Conservation (phyloP, 352 stramenopile genomes). For the Globisporangium spiculum region DNA sequence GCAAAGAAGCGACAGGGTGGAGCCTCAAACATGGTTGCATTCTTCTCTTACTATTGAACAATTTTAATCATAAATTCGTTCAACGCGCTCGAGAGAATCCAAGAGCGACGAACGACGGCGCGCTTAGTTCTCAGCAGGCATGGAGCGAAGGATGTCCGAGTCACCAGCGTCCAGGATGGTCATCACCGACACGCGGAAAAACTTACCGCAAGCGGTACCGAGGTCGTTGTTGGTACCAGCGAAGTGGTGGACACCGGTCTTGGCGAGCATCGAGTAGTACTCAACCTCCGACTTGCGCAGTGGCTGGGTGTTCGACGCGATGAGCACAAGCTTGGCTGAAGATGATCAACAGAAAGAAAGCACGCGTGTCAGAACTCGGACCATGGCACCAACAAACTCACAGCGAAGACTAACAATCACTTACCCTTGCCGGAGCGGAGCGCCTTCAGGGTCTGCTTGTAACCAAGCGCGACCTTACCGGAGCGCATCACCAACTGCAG, state of each 20-base stretch:
- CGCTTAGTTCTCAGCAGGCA: constrained; percentile 41
- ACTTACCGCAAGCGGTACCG: constrained; percentile 98
- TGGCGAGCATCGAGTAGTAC: constrained; percentile 99
- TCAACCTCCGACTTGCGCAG: constrained; percentile 99
- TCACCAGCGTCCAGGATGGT: constrained; percentile 97
- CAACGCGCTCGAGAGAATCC: neutral
- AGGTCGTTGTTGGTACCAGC: constrained; percentile 98
- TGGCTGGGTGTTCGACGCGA: constrained; percentile 97
- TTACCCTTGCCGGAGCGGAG: constrained; percentile 92
- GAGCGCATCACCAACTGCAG: constrained; percentile 99
- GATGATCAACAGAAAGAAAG: neutral
- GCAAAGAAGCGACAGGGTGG: neutral
- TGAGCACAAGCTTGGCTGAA: constrained; percentile 96
- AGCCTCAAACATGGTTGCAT: constrained; percentile 17
- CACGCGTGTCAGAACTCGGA: neutral
- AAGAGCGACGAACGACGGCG: neutral
- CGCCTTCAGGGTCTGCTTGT: constrained; percentile 98
- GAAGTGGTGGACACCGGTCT: constrained; percentile 99
- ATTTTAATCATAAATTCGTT: neutral
- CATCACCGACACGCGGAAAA: constrained; percentile 98
- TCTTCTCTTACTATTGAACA: constrained; percentile 7
- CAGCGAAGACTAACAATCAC: constrained; percentile 10
- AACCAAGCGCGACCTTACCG: constrained; percentile 98
- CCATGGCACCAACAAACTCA: neutral
- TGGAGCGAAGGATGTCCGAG: constrained; percentile 97